Evolutionary conservation across 106 monocot species (phyloP).

Genomic region (Dendrobium nobile): DNA sequence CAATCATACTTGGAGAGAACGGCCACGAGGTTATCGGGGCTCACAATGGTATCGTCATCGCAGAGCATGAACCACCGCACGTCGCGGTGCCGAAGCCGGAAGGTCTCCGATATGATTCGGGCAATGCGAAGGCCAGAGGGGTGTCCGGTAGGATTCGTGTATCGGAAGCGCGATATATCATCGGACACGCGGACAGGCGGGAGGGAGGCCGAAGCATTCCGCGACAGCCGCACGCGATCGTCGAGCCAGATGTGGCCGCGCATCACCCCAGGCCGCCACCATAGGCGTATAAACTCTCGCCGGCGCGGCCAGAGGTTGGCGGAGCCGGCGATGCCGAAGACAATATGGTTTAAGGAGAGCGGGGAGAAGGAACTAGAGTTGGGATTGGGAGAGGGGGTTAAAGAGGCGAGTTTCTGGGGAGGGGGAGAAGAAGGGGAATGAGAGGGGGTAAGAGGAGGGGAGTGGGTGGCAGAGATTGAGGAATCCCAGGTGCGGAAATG

Average conservation of each 20-base stretch:
- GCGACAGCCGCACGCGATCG: slow-evolving; percentile 10
- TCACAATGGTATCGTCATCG: slow-evolving; percentile 83
- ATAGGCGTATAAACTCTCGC: slow-evolving; percentile 62
- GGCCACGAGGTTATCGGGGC: slow-evolving; percentile 66
- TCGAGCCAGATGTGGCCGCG: slow-evolving; percentile 91
- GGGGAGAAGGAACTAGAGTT: not conserved
- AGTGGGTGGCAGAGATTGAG: not conserved
- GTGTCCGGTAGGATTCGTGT: slow-evolving; percentile 88
- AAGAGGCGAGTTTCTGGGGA: not conserved
- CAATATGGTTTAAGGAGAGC: slow-evolving; percentile 41
- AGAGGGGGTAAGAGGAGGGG: not conserved
- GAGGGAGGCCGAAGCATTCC: slow-evolving; percentile 17
- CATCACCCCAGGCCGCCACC: slow-evolving; percentile 68
- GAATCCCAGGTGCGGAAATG: not conserved
- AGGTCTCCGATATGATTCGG: slow-evolving; percentile 63
- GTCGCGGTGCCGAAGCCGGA: slow-evolving; percentile 45
- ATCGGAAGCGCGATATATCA: slow-evolving; percentile 73
- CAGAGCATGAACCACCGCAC: slow-evolving; percentile 84
- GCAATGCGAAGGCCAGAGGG: slow-evolving; percentile 90
- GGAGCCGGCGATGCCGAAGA: slow-evolving; percentile 86
- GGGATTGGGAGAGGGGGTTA: not conserved
- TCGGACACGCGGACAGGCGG: slow-evolving; percentile 70
- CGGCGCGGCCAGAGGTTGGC: slow-evolving; percentile 65
- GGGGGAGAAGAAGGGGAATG: not conserved
- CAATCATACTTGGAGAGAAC: slow-evolving; percentile 81